A percentile compares a stretch with the other conserved stretches of the same genome.
These are phyloP conservation scores for Tetrahymena borealis DNA, from an alignment of 73 alveolate genomes.

Conservation along the genomic window DNA sequence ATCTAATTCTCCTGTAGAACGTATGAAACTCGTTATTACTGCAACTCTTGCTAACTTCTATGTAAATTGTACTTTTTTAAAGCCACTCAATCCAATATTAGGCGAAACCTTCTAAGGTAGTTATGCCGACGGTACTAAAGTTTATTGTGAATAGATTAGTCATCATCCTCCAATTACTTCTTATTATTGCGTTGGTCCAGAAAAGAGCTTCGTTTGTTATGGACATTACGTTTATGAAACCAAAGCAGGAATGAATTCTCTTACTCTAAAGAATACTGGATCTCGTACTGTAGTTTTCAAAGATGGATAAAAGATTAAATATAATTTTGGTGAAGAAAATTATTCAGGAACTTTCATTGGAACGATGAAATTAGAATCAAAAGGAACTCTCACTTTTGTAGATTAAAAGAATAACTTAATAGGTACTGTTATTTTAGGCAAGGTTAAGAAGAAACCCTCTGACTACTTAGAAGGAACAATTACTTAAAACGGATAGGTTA, in stretches of 20 bases:
- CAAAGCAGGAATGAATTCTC: slow-evolving; percentile 43
- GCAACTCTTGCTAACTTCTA: slow-evolving; percentile 54
- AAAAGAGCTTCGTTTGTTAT: slow-evolving; percentile 6
- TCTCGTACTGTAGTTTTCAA: slow-evolving; percentile 32
- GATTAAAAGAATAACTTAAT: slow-evolving; percentile 60
- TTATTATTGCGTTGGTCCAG: slow-evolving; percentile 48
- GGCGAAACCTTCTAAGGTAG: slow-evolving; percentile 94
- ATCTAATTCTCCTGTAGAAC: slow-evolving; percentile 54
- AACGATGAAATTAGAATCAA: slow-evolving; percentile 66
- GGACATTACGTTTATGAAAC: slow-evolving; percentile 45
- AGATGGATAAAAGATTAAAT: slow-evolving; percentile 30
- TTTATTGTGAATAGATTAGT: slow-evolving; percentile 88
- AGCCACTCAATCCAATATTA: slow-evolving; percentile 86
- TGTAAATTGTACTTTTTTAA: slow-evolving; percentile 56
- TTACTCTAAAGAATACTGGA: slow-evolving; percentile 39
- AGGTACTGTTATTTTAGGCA: slow-evolving; percentile 55
- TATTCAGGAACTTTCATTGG: slow-evolving; percentile 65
- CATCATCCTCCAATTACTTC: slow-evolving; percentile 88
- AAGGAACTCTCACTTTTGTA: slow-evolving; percentile 42
- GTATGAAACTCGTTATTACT: slow-evolving; percentile 56
- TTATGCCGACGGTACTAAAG: slow-evolving; percentile 86
- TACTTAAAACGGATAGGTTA: slow-evolving; percentile 50
- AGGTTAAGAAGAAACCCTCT: slow-evolving; percentile 45
- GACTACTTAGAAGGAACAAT: slow-evolving; percentile 84
- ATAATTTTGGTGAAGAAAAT: slow-evolving; percentile 37